Evolutionary conservation across 352 stramenopile species (phyloP), one percentile per base, ranked within the genome.

Genomic region (Phytophthora rubi): DNA sequence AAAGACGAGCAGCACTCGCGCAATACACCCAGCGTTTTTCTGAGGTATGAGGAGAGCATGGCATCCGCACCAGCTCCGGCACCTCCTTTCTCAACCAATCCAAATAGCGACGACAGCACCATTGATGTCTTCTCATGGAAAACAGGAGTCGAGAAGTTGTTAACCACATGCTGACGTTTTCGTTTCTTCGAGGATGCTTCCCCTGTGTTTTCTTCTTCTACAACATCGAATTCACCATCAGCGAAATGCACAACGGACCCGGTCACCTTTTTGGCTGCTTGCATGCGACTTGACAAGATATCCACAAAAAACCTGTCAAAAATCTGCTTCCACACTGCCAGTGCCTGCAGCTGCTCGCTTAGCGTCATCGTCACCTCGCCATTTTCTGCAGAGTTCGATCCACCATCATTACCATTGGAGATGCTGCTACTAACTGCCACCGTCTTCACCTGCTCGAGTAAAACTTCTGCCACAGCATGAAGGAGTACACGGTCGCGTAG

Each of bases 401-500:
- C 60, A 59, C 21, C 35, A 37, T 71, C 66, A 44, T 30, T 67
- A 33, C 13, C 21, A 23, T 33, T 76, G 26, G 37, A 67, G 28
- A 39, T 68, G 49, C 33, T 69, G 58, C 71, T 86, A 12, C 48
- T 76, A 12, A 68, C 66, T 12, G 80, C 62, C 65, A 54, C 70
- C 15, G 56, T 18, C 54, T 82, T 84, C 35, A 86, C 71, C 57
- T 88, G 81, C 13, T 90, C 77, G 5, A 93, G 59, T 37, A 88
- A 60, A 12, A 91, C 73, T 64, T 92, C 83, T 7, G 74, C 76
- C 6, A 94, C 62, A n/a, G 83, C 75, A 74, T 94, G 82, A 18
- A 94, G 75, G n/a, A 93, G 84, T 7, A 91, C 79, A 52, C 85
- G 81, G 68, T 94, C 85, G 21, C 83, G 85, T 12, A 91, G 71